Evolutionary conservation across 2,329 filamentous ascomycete genomes (phyloP).

Genomic region (Fusarium sp.): DNA sequence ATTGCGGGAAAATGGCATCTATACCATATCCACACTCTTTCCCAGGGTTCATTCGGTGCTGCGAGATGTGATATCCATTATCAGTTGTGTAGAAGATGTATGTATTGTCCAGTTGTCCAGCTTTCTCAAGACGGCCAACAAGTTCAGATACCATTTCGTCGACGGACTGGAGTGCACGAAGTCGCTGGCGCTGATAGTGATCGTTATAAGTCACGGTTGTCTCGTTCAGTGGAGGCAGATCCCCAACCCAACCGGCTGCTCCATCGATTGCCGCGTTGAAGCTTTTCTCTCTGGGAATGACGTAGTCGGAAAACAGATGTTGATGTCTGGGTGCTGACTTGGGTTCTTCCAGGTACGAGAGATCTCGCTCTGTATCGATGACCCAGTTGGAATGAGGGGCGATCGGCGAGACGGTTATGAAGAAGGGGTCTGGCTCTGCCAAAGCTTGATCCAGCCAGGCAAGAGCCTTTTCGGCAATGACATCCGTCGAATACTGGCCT

Average conservation of each 20-base stretch:
- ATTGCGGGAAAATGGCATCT: background rate
- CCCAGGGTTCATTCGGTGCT: slow-evolving; percentile 64
- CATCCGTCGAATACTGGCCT: slow-evolving; percentile 8
- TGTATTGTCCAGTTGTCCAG: slow-evolving; percentile 53
- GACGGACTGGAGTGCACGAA: slow-evolving; percentile 58
- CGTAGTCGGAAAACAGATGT: background rate
- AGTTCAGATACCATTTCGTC: slow-evolving; percentile 59
- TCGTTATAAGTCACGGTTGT: slow-evolving; percentile 52
- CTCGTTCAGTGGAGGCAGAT: slow-evolving; percentile 50
- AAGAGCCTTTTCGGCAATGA: slow-evolving; percentile 1
- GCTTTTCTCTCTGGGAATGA: slow-evolving; percentile 61
- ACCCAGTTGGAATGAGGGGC: slow-evolving; percentile 20
- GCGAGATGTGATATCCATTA: slow-evolving; percentile 66
- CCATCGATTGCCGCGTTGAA: slow-evolving; percentile 70
- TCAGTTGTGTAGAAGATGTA: slow-evolving; percentile 66
- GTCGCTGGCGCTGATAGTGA: slow-evolving; percentile 54
- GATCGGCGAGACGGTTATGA: slow-evolving; percentile 10
- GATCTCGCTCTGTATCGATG: background rate
- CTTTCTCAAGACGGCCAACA: slow-evolving; percentile 48
- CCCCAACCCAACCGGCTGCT: slow-evolving; percentile 58
- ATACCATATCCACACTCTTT: slow-evolving; percentile 60
- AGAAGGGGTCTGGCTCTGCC: slow-evolving; percentile 1
- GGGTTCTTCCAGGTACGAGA: slow-evolving; percentile 6
- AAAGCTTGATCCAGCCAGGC: slow-evolving; percentile 4
- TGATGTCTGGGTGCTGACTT: background rate